Base-by-base conservation (phyloP, 345 rosid species). In the Corchorus olitorius region DNA sequence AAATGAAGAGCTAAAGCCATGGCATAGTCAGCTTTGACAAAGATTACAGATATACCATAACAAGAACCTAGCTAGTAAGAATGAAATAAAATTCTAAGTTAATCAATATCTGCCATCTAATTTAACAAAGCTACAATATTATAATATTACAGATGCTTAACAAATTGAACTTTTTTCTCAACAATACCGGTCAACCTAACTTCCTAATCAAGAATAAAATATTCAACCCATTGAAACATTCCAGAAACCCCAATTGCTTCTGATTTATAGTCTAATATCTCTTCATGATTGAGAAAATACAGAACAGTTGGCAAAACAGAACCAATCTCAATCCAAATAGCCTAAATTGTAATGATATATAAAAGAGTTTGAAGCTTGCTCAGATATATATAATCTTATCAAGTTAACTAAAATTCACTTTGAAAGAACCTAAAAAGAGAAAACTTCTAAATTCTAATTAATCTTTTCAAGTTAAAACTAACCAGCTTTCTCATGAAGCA, bases 51-150 rank as follows among this genome's bases (percentile, higher is more conserved):
- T 17, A 49, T 63, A 13, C 11, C 73, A 65, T 20, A 39, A 15
- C 73, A 80, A 75, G 50, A 54, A 52, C 65, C 17, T 52, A 62
- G 35, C 49, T 22, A 13, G 16, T 6, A 39, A 60, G 56, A 67
- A 60, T 53, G 5, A 65, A 15, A 12, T 5, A 62, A 19, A 65
- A 65, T 39, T 39, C 43, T 39, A 39, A 64, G n/a, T 20, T 3
- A 56, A 39, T 41, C 46, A 11, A 39, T 48, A 64, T 39, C 13
- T 8, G 48, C 7, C 49, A 64, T 39, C 49, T 64, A 10, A 49
- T 64, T 41, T 17, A 49, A 39, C 33, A 19, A 49, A 69, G 43
- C 59, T 49, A 7, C 22, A 49, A 69, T 14, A 15, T 27, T 15
- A 48, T 48, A 48, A 55, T 22, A 49, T 22, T 22, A 68, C 41